A percentile compares a stretch with the other conserved stretches of the same genome.
Evolutionary conservation across 257 asterid species (phyloP).

Genomic region (Mentha longifolia): DNA sequence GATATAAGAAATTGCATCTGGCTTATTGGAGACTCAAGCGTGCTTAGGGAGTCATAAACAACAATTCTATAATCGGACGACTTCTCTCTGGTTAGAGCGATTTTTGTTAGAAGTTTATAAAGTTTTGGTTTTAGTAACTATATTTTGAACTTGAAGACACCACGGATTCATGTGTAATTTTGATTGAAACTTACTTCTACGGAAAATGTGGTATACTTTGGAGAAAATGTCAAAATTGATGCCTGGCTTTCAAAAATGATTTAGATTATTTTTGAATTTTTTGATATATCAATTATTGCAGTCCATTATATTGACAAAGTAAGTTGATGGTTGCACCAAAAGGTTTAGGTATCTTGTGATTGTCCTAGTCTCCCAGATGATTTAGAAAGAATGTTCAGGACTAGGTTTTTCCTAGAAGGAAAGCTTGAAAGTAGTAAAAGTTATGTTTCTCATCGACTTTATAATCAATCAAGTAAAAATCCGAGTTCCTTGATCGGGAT

Average conservation of each 20-base stretch:
- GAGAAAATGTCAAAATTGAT: constrained; percentile 14
- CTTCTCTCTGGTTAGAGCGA: not conserved
- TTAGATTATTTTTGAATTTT: not conserved
- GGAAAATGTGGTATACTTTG: constrained; percentile 2
- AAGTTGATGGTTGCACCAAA: constrained; percentile 16
- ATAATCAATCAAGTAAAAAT: no score
- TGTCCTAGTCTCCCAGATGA: not conserved
- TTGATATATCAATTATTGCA: not conserved
- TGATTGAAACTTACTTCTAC: not conserved
- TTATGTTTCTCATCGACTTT: not conserved
- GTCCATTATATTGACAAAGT: constrained; percentile 5
- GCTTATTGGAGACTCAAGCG: not conserved
- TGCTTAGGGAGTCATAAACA: constrained; percentile 5
- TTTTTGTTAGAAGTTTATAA: not conserved
- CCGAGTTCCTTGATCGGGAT: no score
- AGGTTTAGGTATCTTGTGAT: not conserved
- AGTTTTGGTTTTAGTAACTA: not conserved
- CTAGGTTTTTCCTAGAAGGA: no score
- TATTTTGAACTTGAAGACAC: not conserved
- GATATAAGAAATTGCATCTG: not conserved
- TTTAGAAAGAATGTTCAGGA: not conserved
- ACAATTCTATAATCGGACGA: not conserved
- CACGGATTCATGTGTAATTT: no score
- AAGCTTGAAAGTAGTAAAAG: not conserved
- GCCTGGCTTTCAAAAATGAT: not conserved